These are phyloP conservation scores for Lactarius hengduanensis DNA, from an alignment of 768 basidiomycete genomes.

Conservation along the genomic window DNA sequence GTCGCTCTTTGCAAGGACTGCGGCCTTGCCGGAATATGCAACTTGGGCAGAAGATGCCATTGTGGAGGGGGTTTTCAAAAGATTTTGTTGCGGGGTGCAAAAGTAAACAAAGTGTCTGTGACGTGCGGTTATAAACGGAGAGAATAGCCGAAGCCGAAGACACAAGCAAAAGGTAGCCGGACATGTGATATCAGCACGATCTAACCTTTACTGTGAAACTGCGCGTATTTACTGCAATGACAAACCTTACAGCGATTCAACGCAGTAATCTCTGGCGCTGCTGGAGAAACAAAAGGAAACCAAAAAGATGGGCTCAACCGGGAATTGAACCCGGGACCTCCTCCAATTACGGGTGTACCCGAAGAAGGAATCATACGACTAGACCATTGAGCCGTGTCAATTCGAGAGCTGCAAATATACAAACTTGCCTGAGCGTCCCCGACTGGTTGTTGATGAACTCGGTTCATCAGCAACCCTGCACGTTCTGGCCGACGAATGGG, in stretches of 20 bases:
- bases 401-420: neutral
- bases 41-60: conserved; percentile 32
- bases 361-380: conserved; percentile 40
- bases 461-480: neutral
- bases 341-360: conserved; percentile 33
- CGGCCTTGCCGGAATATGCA: conserved; percentile 27
- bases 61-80: neutral
- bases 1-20: conserved; percentile 61
- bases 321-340: conserved; percentile 46
- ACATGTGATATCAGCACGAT: conserved; percentile 11
- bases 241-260: neutral
- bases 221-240: neutral
- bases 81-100: neutral
- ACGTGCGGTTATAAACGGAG: neutral
- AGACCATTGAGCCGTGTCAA: conserved; percentile 35
- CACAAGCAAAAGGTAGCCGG: neutral
- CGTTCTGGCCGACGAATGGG: conserved; percentile 12
- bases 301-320: conserved; percentile 37
- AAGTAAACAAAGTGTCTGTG: neutral
- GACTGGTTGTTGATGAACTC: neutral
- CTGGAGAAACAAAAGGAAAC: neutral
- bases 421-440: neutral
- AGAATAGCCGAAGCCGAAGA: neutral
- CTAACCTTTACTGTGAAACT: neutral
- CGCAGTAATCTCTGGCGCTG: neutral